Percentiles rank a stretch among this genome's conserved stretches.
These are phyloP conservation scores for Retiboletus flavoniger DNA, from an alignment of 1,284 basidiomycete species.

Conservation along the genomic window DNA sequence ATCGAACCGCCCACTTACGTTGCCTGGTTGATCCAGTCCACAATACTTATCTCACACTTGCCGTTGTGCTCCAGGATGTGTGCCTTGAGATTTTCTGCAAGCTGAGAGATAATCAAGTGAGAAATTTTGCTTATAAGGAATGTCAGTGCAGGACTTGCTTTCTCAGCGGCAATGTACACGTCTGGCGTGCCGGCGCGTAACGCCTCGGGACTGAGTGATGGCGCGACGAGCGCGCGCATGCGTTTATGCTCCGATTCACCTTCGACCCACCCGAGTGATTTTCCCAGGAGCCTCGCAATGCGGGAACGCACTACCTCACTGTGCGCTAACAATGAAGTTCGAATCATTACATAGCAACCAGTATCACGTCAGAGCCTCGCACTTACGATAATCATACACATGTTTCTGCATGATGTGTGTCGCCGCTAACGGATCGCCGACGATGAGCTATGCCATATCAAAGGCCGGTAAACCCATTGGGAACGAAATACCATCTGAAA, in stretches of 20 bases:
- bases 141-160: neutral
- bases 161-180: slow-evolving; percentile 12
- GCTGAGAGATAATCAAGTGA: neutral
- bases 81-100: slow-evolving; percentile 4
- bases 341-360: neutral
- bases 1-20: neutral
- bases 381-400: slow-evolving; percentile 13
- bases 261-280: slow-evolving; percentile 11
- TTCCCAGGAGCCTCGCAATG: slow-evolving; percentile 5
- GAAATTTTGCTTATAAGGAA: neutral
- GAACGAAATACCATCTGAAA: neutral
- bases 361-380: no score
- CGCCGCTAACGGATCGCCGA: slow-evolving; percentile 9
- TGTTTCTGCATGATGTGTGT: slow-evolving; percentile 11
- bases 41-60: slow-evolving; percentile 5
- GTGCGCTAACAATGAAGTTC: neutral
- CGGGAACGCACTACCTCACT: slow-evolving; percentile 5
- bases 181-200: slow-evolving; percentile 5
- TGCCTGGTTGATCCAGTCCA: slow-evolving; percentile 10
- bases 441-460: slow-evolving; percentile 1
- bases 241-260: slow-evolving; percentile 11
- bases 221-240: slow-evolving; percentile 9
- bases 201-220: slow-evolving; percentile 7
- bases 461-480: neutral
- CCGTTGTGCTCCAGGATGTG: slow-evolving; percentile 4